Conservation (phyloP, 2,329 filamentous ascomycete genomes). For the Cordyceps tenuipes region DNA sequence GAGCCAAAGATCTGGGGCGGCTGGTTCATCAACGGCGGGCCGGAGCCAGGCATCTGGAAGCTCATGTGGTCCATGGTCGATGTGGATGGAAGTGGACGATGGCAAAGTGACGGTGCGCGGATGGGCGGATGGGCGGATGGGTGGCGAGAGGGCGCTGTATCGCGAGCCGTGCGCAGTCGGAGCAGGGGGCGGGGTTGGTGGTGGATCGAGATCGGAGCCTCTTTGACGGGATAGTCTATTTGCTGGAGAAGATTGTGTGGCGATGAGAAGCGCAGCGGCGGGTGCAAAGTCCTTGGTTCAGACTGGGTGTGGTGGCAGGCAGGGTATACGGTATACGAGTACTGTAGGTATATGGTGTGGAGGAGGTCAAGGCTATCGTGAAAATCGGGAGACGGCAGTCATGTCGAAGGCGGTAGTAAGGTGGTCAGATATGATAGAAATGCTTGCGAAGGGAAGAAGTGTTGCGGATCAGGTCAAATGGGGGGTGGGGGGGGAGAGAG, state of each 20-base stretch:
- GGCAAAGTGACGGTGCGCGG: neutral
- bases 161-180: neutral
- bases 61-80: conserved; percentile 42
- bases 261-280: neutral
- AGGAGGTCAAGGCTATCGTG: neutral
- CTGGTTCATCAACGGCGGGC: conserved; percentile 51
- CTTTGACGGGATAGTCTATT: neutral
- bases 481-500: neutral
- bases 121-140: neutral
- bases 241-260: neutral
- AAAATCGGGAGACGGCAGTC: neutral
- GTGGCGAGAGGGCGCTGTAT: neutral
- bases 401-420: neutral
- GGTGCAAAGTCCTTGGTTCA: neutral
- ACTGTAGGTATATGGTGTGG: neutral
- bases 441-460: neutral
- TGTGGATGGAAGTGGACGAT: neutral
- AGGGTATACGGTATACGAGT: no score
- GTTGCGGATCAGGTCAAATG: neutral
- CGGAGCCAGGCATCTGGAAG: conserved; percentile 51
- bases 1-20: conserved; percentile 61
- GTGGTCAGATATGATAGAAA: neutral
- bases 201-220: neutral
- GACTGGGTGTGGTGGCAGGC: neutral
- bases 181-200: neutral